Percentiles rank a stretch among this genome's conserved stretches.
Conservation (phyloP, 1,284 basidiomycete genomes). For the Cryptococcus sp. region DNA sequence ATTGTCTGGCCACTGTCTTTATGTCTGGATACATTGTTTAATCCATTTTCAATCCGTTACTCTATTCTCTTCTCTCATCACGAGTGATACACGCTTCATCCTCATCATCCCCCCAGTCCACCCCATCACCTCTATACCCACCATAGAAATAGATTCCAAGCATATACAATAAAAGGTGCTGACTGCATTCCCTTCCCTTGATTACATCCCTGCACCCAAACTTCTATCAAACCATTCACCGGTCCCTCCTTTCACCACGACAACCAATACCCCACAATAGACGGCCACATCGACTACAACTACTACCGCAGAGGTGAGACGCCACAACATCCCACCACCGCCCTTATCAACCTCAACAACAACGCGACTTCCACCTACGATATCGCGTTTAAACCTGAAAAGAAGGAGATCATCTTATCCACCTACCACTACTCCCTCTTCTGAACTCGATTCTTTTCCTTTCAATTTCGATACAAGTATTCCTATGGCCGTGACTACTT, state of each 20-base stretch:
- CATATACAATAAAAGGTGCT: too few relatives aligned
- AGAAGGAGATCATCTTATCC: constrained; percentile 33
- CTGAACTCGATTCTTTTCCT: constrained; percentile 11
- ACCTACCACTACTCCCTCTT: constrained; percentile 19
- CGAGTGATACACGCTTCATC: too few relatives aligned
- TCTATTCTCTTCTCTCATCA: background rate
- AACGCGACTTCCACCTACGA: background rate
- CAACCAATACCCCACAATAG: background rate
- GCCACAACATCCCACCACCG: too few relatives aligned
- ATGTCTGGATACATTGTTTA: background rate
- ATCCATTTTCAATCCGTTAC: background rate
- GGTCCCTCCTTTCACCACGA: background rate
- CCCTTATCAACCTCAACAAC: constrained; percentile 7
- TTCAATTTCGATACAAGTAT: constrained; percentile 4
- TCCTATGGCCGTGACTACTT: background rate
- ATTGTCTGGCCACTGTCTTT: too few relatives aligned
- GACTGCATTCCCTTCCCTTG: background rate
- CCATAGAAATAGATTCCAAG: too few relatives aligned
- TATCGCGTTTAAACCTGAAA: constrained; percentile 10
- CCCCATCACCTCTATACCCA: background rate
- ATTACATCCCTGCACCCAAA: background rate
- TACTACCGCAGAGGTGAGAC: too few relatives aligned
- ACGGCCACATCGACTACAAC: background rate
- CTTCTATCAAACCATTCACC: background rate
- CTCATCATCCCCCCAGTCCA: background rate